phyloP scores from a whole-genome alignment of 768 basidiomycete species.

The Macrocybe gigantea region DNA sequence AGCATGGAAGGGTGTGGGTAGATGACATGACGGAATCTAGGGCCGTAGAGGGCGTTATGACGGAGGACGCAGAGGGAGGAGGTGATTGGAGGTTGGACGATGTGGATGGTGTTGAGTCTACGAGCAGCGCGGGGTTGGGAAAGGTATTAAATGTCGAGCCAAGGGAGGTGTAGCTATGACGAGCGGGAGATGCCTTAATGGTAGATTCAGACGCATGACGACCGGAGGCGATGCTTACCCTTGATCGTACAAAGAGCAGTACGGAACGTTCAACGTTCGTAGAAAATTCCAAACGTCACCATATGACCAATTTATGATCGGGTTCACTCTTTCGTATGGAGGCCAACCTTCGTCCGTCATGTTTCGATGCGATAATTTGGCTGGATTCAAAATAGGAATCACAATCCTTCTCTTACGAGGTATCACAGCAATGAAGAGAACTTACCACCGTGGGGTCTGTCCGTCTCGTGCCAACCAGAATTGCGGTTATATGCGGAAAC shows the following conservation, averaged over 20 bases:
- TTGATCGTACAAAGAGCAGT: conserved; percentile 85
- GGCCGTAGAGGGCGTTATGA: conserved; percentile 16
- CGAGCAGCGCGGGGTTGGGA: conserved; percentile 81
- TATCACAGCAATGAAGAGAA: conserved; percentile 4
- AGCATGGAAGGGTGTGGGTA: conserved; percentile 9
- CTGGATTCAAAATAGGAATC: conserved; percentile 29
- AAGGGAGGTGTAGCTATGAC: conserved; percentile 89
- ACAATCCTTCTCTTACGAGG: neutral
- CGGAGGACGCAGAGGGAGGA: conserved; percentile 16
- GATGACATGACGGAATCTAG: conserved; percentile 19
- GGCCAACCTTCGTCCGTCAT: conserved; percentile 93
- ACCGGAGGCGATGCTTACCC: conserved; percentile 49
- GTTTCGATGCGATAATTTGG: conserved; percentile 62
- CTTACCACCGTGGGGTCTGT: conserved; percentile 94
- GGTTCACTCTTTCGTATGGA: conserved; percentile 82
- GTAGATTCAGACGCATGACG: neutral
- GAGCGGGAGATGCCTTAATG: neutral
- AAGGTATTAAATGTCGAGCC: conserved; percentile 94
- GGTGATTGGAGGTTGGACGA: neutral
- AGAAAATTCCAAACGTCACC: conserved; percentile 87
- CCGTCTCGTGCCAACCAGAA: conserved; percentile 84
- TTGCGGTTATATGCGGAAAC: conserved; percentile 66
- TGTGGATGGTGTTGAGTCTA: conserved; percentile 16
- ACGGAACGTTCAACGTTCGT: conserved; percentile 66
- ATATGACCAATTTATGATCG: conserved; percentile 95